These are phyloP conservation scores for Vitis rotundifolia DNA, from an alignment of 164 flowering plant genomes.

Conservation along the genomic window DNA sequence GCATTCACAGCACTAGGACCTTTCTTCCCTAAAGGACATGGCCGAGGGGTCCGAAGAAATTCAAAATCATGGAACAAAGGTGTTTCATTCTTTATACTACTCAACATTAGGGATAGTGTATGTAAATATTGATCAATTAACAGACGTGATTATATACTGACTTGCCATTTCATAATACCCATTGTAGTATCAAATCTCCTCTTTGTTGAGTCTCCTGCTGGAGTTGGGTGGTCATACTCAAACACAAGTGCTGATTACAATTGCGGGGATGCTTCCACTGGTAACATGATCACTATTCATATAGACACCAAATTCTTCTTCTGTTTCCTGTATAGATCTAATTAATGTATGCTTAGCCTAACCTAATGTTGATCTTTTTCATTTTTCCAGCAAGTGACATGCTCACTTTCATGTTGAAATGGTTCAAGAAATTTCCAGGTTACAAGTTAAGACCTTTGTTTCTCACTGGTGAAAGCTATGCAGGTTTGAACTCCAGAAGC, in stretches of 20 bases:
- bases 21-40: constrained; percentile 87
- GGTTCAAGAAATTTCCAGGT: constrained; percentile 83
- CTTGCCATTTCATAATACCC: neutral
- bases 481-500: constrained; percentile 46
- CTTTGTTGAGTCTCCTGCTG: constrained; percentile 97
- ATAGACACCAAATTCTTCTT: no score
- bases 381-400: constrained; percentile 72
- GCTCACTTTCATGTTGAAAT: constrained; percentile 60
- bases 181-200: constrained; percentile 82
- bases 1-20: constrained; percentile 98
- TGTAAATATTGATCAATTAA: no score
- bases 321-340: no score
- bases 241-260: constrained; percentile 76
- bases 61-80: constrained; percentile 92
- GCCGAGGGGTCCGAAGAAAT: constrained; percentile 76
- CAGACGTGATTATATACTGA: no score
- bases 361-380: no score
- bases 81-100: constrained; percentile 7
- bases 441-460: constrained; percentile 62
- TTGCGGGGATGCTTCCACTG: constrained; percentile 72
- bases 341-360: no score
- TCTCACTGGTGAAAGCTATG: constrained; percentile 98
- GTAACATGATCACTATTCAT: constrained; percentile 31
- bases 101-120: no score
- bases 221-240: constrained; percentile 99